A percentile compares a stretch with the other conserved stretches of the same genome.
Evolutionary conservation across 2,329 filamentous ascomycete genomes (phyloP).

Genomic region (Colletotrichum sp.): DNA sequence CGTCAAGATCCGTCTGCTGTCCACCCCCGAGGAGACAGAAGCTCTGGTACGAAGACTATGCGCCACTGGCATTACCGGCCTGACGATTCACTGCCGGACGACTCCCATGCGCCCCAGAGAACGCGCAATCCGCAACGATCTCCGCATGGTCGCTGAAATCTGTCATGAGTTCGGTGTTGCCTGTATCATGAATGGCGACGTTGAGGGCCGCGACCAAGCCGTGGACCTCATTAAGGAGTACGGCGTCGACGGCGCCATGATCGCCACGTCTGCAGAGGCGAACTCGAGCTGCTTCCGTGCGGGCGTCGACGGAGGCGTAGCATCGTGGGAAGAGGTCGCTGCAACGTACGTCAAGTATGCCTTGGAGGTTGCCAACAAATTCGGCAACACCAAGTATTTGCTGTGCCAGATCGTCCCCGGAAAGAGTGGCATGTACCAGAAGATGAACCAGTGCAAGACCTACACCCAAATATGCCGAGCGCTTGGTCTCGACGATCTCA

Average conservation of each 20-base stretch:
- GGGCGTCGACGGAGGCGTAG: conserved; percentile 70
- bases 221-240: conserved; percentile 75
- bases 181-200: conserved; percentile 95
- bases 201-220: conserved; percentile 76
- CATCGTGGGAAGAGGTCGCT: conserved; percentile 79
- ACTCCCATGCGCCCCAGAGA: conserved; percentile 94
- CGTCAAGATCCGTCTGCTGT: conserved; percentile 92
- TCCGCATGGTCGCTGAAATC: conserved; percentile 81
- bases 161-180: conserved; percentile 88
- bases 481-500: conserved; percentile 68
- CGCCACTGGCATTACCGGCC: conserved; percentile 85
- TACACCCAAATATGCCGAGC: conserved; percentile 73
- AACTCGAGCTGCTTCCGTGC: conserved; percentile 88
- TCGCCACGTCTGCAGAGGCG: conserved; percentile 88
- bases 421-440: conserved; percentile 68
- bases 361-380: conserved; percentile 83
- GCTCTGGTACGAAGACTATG: conserved; percentile 79
- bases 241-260: conserved; percentile 95
- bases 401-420: conserved; percentile 87
- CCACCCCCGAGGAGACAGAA: conserved; percentile 77
- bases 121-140: conserved; percentile 82
- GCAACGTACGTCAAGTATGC: conserved; percentile 75
- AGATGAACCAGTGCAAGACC: conserved; percentile 69
- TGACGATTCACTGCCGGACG: conserved; percentile 95
- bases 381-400: conserved; percentile 92